These are phyloP conservation scores for Massariosphaeria phaeospora DNA, from an alignment of 495 filamentous ascomycete genomes.

Conservation along the genomic window DNA sequence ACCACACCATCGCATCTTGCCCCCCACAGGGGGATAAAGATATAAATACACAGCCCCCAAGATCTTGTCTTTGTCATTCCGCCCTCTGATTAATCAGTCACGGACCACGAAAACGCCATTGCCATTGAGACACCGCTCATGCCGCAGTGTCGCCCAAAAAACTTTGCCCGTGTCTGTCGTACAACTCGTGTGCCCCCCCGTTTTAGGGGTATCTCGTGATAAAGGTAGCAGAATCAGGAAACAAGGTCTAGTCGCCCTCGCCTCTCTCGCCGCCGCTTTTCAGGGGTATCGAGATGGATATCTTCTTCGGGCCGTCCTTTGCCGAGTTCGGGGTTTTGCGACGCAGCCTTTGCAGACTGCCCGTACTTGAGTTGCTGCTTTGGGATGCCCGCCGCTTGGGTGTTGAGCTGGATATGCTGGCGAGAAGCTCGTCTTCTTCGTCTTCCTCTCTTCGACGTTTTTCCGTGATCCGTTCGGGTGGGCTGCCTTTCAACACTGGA, in stretches of 20 bases:
- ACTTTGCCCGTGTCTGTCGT: constrained; percentile 25
- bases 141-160: constrained; percentile 10
- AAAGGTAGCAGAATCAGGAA: constrained; percentile 24
- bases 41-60: not conserved
- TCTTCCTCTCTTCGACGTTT: constrained; percentile 90
- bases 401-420: constrained; percentile 37
- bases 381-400: constrained; percentile 36
- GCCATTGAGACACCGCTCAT: constrained; percentile 23
- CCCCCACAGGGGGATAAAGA: constrained; percentile 1
- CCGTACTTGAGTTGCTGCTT: constrained; percentile 25
- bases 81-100: not conserved
- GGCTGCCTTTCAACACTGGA: constrained; percentile 38
- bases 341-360: constrained; percentile 28
- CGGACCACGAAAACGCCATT: constrained; percentile 16
- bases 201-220: constrained; percentile 28
- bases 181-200: constrained; percentile 23
- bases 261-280: constrained; percentile 29
- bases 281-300: constrained; percentile 32
- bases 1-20: too few relatives aligned
- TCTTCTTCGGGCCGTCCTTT: constrained; percentile 39
- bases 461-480: constrained; percentile 76
- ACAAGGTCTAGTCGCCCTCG: constrained; percentile 1
- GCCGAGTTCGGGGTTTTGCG: constrained; percentile 31
- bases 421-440: constrained; percentile 47
- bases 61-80: too few relatives aligned